Evolutionary conservation across 2,329 filamentous ascomycete species (phyloP).

Genomic region (Fonsecaea erecta): DNA sequence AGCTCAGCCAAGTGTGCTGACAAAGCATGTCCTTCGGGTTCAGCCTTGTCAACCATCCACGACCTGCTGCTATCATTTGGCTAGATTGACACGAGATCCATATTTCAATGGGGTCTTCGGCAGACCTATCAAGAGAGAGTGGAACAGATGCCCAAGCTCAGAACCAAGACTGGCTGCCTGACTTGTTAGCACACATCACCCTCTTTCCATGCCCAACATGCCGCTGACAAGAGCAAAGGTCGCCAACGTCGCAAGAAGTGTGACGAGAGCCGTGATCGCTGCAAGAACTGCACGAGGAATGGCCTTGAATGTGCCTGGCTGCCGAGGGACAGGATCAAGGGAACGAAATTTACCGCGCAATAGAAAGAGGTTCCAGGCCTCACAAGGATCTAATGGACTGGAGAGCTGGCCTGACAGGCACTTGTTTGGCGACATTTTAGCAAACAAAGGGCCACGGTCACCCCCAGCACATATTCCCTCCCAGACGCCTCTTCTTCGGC

Average conservation of each 20-base stretch:
- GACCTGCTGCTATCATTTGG: background rate
- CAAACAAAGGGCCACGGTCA: background rate
- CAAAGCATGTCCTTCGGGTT: too few relatives aligned
- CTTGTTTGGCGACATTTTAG: background rate
- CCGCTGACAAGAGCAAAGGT: constrained; percentile 2
- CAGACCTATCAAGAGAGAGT: background rate
- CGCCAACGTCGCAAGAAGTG: background rate
- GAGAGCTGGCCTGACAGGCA: background rate
- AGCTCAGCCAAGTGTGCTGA: too few relatives aligned
- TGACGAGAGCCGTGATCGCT: background rate
- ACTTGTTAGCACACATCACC: constrained; percentile 1
- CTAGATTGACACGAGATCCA: background rate
- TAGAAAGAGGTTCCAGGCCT: too few relatives aligned
- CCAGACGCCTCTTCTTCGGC: background rate
- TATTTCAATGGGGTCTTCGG: background rate
- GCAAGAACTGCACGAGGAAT: background rate
- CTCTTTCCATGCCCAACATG: background rate
- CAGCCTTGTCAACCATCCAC: too few relatives aligned
- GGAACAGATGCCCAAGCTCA: background rate
- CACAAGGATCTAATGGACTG: background rate
- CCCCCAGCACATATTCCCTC: background rate
- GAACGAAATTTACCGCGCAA: background rate
- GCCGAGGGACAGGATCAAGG: background rate
- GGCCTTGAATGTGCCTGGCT: constrained; percentile 1
- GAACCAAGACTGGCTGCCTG: constrained; percentile 2